Base-by-base conservation (phyloP, 1,284 basidiomycete genomes). In the Trichosporon coremiiforme region DNA sequence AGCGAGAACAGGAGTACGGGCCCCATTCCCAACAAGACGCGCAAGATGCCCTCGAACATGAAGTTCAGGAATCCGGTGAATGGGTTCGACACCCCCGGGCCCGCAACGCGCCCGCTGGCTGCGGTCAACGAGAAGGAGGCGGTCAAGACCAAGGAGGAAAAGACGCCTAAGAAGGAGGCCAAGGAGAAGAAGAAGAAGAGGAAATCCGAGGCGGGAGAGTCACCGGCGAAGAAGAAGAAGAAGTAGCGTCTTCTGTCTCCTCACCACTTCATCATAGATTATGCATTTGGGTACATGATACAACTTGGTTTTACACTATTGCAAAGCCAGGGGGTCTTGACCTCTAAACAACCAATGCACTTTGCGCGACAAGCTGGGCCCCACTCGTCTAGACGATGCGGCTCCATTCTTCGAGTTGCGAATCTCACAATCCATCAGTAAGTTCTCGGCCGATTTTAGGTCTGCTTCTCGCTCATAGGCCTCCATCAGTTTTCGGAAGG, bases 31-130 rank as follows among this genome's bases (percentile, higher is more conserved):
- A 60, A 60, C 57, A 60, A 31, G 17, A 31, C 57, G 15, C 57
- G 57, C 31, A 17, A 13, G 29, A 17, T 22, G 29, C 57, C 29
- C 8, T n/a, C 57, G 2, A 33, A 33, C 57, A 60, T 82, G 66
- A 82, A 82, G 70, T 81, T 82, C 73, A 74, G 81, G 20, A 82
- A 81, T 71, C 68, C 70, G 6, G 75, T 76, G 3, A 76, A 66
- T 35, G 81, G 81, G 1, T 80, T 77, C 20, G 71, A 76, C 55
- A 81, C 81, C 0, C 75, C 77, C 2, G 81, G 81, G 0, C 80
- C 80, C 0, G 65, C 29, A 2, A 70, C 41, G 20, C 68, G 22
- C 47, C 2, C 20, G 67, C 65, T 38, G 66, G 7, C 29, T 38
- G 20, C 29, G 50, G 20, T 12, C 6, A 38, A 45, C 15, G 62